These are phyloP conservation scores for Mucor indicus DNA, from an alignment of 371 early-diverging fungal genomes.

Conservation along the genomic window DNA sequence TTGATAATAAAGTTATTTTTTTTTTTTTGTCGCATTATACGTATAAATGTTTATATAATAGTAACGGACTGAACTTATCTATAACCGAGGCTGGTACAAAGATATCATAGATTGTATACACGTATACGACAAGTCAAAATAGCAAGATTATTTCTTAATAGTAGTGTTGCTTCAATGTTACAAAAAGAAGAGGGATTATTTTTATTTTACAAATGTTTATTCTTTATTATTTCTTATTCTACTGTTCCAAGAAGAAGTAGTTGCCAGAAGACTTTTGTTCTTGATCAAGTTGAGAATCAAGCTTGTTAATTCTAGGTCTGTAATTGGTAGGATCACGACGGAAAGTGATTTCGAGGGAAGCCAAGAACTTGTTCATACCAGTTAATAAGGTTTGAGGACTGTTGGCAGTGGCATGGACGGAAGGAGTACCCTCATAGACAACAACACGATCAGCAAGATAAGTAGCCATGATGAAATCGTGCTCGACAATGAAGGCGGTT, in stretches of 20 bases:
- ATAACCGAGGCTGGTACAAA: no score
- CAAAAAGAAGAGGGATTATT: no score
- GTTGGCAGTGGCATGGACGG: conserved; percentile 84
- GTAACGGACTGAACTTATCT: no score
- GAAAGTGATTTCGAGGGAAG: conserved; percentile 97
- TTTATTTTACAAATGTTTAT: no score
- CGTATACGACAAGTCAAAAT: no score
- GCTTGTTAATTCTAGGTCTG: conserved; percentile 99
- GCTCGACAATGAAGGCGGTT: conserved; percentile 99
- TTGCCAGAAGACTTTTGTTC: conserved; percentile 96
- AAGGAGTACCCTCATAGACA: conserved; percentile 96
- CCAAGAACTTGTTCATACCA: conserved; percentile 99
- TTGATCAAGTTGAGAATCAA: conserved; percentile 95
- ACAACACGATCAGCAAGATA: conserved; percentile 99
- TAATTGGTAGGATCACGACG: conserved; percentile 98
- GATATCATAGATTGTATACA: no score
- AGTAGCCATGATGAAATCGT: conserved; percentile 99
- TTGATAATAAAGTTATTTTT: no score
- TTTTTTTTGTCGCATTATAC: no score
- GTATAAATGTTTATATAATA: no score
- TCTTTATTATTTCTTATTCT: no score
- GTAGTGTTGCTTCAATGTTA: no score
- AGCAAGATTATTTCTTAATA: no score
- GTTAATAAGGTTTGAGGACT: conserved; percentile 88
- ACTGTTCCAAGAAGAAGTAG: conserved; percentile 92